These are phyloP conservation scores for Capillidium heterosporum DNA, from an alignment of 371 early-diverging fungal genomes.

Conservation along the genomic window DNA sequence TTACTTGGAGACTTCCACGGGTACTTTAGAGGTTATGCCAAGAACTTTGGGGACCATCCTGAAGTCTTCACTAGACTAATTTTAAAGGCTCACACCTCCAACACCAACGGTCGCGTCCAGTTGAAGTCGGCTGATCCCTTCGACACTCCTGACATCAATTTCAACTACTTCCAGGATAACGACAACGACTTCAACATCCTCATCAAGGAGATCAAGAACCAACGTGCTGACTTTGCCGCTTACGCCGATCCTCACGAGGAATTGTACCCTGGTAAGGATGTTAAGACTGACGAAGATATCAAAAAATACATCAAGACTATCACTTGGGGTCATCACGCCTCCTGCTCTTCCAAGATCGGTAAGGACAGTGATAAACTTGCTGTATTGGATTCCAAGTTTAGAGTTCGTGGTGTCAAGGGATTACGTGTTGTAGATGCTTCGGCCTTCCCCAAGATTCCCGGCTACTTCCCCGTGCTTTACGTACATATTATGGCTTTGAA, in stretches of 20 bases:
- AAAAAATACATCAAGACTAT: neutral
- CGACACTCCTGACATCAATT: constrained; percentile 5
- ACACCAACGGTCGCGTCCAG: neutral
- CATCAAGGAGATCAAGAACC: neutral
- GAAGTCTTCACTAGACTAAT: neutral
- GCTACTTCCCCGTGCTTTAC: neutral
- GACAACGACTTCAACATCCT: neutral
- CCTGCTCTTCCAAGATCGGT: constrained; percentile 14
- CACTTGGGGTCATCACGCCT: constrained; percentile 9
- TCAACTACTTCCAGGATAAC: neutral
- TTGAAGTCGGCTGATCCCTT: neutral
- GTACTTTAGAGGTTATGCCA: neutral
- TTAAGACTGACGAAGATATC: neutral
- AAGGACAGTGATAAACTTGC: constrained; percentile 12
- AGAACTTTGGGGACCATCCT: neutral
- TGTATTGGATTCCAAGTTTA: constrained; percentile 11
- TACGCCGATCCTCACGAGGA: neutral
- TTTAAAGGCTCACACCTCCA: neutral
- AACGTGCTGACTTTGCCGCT: neutral
- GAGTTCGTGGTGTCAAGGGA: constrained; percentile 16
- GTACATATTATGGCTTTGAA: neutral
- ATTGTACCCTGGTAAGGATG: neutral
- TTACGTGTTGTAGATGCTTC: constrained; percentile 22
- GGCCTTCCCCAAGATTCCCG: constrained; percentile 14
- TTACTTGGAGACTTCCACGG: neutral